Evolutionary conservation across 805 yeast species (phyloP).

Genomic region (Pichia manshurica): DNA sequence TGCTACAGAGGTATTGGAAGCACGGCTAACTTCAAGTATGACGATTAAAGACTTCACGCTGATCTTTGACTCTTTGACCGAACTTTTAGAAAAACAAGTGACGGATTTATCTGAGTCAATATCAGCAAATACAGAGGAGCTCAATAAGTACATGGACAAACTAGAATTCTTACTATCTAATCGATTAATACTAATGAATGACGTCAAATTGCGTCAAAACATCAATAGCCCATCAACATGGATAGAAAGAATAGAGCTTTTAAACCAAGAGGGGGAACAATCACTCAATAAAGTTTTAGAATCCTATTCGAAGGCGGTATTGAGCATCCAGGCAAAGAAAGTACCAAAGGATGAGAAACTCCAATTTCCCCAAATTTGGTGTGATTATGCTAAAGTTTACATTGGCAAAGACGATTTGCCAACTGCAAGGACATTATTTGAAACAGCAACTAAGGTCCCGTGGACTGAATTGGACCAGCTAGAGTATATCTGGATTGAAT

Average conservation of each 20-base stretch:
- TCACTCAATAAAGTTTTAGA: conserved; percentile 38
- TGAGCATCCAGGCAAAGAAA: conserved; percentile 56
- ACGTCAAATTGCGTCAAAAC: conserved; percentile 58
- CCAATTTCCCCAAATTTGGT: conserved; percentile 58
- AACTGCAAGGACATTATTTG: conserved; percentile 57
- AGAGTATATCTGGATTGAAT: conserved; percentile 62
- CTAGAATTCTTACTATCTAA: conserved; percentile 53
- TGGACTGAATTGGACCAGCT: conserved; percentile 57
- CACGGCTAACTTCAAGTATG: conserved; percentile 40
- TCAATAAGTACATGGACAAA: conserved; percentile 35
- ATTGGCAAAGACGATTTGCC: conserved; percentile 46
- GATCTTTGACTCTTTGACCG: conserved; percentile 57
- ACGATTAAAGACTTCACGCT: conserved; percentile 58
- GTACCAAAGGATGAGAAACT: conserved; percentile 33
- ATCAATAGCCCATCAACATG: conserved; percentile 60
- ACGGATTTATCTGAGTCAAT: conserved; percentile 12
- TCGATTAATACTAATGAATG: conserved; percentile 56
- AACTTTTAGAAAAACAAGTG: conserved; percentile 47
- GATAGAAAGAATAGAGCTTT: conserved; percentile 54
- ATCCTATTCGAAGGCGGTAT: conserved; percentile 61
- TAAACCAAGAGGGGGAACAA: conserved; percentile 30
- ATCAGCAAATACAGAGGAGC: conserved; percentile 13
- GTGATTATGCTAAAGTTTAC: conserved; percentile 60
- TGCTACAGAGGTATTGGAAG: conserved; percentile 41
- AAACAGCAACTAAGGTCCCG: conserved; percentile 66